A percentile compares a stretch with the other conserved stretches of the same genome.
These are phyloP conservation scores for Murraya koenigii DNA, from an alignment of 345 rosid species.

Conservation along the genomic window DNA sequence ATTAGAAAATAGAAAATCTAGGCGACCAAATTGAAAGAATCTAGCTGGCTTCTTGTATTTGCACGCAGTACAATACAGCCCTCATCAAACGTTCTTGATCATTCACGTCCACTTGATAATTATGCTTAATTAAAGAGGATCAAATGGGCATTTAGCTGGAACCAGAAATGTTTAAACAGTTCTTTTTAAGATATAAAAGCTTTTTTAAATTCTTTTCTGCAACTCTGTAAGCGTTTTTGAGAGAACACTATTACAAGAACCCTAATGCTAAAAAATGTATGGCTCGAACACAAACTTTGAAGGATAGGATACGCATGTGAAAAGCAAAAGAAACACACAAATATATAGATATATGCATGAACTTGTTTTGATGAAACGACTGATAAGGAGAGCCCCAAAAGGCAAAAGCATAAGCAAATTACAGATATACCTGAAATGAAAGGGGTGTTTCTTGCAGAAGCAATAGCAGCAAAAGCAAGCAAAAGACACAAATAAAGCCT, in stretches of 20 bases:
- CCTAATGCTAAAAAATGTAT: no score
- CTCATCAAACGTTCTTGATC: background rate
- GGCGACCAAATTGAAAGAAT: background rate
- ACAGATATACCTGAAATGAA: constrained; percentile 41
- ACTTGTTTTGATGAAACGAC: background rate
- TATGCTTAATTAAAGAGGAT: background rate
- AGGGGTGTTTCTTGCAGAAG: constrained; percentile 37
- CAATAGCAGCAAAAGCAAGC: constrained; percentile 31
- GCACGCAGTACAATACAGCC: background rate
- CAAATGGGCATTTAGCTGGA: no score
- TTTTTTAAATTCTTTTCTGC: no score
- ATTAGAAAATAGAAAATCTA: background rate
- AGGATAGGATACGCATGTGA: background rate
- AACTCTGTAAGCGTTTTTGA: no score
- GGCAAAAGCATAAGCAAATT: background rate
- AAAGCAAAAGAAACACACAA: no score
- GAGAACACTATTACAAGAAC: no score
- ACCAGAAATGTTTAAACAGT: no score
- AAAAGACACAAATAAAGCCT: constrained; percentile 28
- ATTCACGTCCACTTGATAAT: background rate
- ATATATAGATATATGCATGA: no score
- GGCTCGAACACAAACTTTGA: background rate
- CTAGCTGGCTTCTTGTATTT: background rate
- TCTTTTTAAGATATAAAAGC: no score
- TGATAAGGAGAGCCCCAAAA: no score